These are phyloP conservation scores for Boletales sp. DNA, from an alignment of 768 basidiomycete genomes.

Conservation along the genomic window DNA sequence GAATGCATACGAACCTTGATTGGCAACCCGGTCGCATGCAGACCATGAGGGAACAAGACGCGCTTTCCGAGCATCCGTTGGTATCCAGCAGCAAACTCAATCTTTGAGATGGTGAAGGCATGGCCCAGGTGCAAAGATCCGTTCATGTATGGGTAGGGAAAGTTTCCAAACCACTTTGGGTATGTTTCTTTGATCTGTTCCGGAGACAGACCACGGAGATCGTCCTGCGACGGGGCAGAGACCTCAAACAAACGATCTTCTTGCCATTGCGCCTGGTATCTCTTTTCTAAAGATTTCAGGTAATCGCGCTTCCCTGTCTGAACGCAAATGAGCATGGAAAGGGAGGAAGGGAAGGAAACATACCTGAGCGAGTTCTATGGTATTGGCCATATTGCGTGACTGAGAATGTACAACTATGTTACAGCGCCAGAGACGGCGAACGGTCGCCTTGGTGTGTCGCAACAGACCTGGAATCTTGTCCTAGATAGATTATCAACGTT, in stretches of 20 bases:
- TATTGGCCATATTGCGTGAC: constrained; percentile 48
- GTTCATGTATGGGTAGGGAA: constrained; percentile 98
- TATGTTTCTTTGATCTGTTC: constrained; percentile 67
- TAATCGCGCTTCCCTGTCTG: constrained; percentile 95
- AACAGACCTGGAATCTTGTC: constrained; percentile 25
- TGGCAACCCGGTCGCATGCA: constrained; percentile 98
- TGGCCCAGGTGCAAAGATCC: constrained; percentile 96
- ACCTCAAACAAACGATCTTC: constrained; percentile 78
- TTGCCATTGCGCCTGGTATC: constrained; percentile 82
- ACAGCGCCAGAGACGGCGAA: constrained; percentile 31
- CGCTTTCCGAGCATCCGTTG: constrained; percentile 93
- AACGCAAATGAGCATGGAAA: constrained; percentile 2
- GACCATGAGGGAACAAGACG: constrained; percentile 94
- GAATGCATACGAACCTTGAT: constrained; percentile 73
- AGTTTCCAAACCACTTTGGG: constrained; percentile 98
- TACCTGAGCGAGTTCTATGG: constrained; percentile 64
- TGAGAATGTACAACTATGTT: constrained; percentile 24
- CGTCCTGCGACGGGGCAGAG: constrained; percentile 68
- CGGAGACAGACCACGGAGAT: constrained; percentile 59
- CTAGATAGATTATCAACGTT: constrained; percentile 23
- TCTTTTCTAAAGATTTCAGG: constrained; percentile 75
- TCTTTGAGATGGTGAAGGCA: constrained; percentile 96
- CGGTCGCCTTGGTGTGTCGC: constrained; percentile 12
- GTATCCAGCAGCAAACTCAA: constrained; percentile 95
- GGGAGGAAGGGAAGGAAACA: constrained; percentile 5